These are phyloP conservation scores for Calonectria henricotiae DNA, from an alignment of 2,329 filamentous ascomycete species.

Conservation along the genomic window DNA sequence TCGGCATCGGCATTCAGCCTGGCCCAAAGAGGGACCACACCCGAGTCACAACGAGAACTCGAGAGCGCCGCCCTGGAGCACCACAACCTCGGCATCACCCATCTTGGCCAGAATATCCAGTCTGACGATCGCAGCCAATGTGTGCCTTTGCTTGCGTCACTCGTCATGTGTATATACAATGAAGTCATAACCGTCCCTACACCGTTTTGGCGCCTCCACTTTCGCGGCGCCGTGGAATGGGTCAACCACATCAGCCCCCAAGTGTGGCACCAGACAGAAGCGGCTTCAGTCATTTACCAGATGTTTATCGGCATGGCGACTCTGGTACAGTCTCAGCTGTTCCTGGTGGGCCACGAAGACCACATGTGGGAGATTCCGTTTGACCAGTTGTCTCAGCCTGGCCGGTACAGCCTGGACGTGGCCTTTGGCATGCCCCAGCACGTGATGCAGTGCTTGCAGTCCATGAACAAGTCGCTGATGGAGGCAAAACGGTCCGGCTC, in stretches of 20 bases:
- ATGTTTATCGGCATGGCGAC: conserved; percentile 50
- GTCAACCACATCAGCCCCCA: conserved; percentile 51
- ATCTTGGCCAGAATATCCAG: conserved; percentile 49
- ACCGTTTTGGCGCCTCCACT: conserved; percentile 48
- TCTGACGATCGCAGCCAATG: conserved; percentile 48
- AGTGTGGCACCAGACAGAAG: conserved; percentile 47
- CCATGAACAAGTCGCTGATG: conserved; percentile 45
- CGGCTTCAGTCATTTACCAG: conserved; percentile 47
- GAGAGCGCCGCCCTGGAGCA: conserved; percentile 50
- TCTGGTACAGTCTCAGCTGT: conserved; percentile 45
- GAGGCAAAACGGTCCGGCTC: conserved; percentile 33
- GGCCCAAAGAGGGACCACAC: conserved; percentile 35
- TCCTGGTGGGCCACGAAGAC: conserved; percentile 42
- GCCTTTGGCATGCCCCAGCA: conserved; percentile 47
- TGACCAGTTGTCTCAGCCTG: conserved; percentile 46
- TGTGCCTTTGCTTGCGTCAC: conserved; percentile 43
- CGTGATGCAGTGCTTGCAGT: conserved; percentile 44
- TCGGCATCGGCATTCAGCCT: conserved; percentile 48
- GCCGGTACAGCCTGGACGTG: conserved; percentile 44
- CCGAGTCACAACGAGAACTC: conserved; percentile 39
- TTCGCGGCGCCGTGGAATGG: conserved; percentile 50
- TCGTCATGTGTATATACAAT: conserved; percentile 49
- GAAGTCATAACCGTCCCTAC: conserved; percentile 49
- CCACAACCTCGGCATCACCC: conserved; percentile 49
- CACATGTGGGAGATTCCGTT: conserved; percentile 45